Evolutionary conservation across 139 green algal genomes (phyloP), one percentile per base, ranked within the genome.

Genomic region (Coelastrella sp.): DNA sequence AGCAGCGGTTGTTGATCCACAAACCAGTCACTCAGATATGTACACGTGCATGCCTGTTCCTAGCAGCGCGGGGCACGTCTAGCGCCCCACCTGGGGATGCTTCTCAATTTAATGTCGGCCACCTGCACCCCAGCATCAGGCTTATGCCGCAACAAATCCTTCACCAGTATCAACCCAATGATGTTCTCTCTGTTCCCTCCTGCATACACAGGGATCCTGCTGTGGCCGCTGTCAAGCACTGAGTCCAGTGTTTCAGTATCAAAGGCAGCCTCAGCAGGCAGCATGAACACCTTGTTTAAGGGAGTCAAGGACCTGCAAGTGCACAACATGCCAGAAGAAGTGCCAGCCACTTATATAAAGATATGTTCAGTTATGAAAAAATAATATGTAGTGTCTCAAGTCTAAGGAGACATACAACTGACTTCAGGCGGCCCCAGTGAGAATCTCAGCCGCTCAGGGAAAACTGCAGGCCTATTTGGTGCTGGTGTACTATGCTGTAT

Each of bases 271-370:
- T 97, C 93, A 1, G 90, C 66, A 7, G 93, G 90, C 83, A 98
- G 90, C 96, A 97, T 98, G 91, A 98, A 97, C 57, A 97, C 90
- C 93, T 97, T 97, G 82, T 97, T 95, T 15, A 98, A 79, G 9
- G 94, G 93, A 0, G 97, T 99, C 94, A 98, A 97, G 70, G 94
- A 93, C 15, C 93, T 82, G 22, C 65, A 87, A 65, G n/a, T 74
- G 19, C 60, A 86, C 75, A 11, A 25, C 49, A 72, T 82, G 63
- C 12, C 63, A 49, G 35, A 49, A 49, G 35, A 49, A 49, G 35
- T 49, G 35, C 35, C 35, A 49, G 35, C n/a, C n/a, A n/a, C n/a
- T n/a, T n/a, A n/a, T n/a, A n/a, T n/a, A n/a, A n/a, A n/a, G n/a
- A n/a, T n/a, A n/a, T n/a, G n/a, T n/a, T 49, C 35, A 49, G 35